Percentiles rank a stretch among this genome's conserved stretches.
Conservation (phyloP, 495 filamentous ascomycete species). For the Talaromyces nanjingensis region DNA sequence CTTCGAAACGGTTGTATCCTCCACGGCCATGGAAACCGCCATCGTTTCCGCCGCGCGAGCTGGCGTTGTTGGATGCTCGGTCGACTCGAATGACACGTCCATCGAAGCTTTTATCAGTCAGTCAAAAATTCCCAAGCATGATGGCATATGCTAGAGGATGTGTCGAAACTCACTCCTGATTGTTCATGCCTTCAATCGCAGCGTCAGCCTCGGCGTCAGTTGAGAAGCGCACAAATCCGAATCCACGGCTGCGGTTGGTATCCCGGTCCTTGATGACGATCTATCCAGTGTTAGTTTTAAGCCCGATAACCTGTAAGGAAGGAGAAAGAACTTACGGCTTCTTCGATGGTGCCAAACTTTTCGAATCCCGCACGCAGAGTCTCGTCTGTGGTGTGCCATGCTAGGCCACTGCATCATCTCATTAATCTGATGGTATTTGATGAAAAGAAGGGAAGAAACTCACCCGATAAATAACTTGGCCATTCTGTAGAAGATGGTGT, state of each 20-base stretch:
- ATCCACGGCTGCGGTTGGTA: constrained; percentile 91
- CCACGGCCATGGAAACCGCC: constrained; percentile 43
- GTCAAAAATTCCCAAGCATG: constrained; percentile 6
- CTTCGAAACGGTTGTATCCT: constrained; percentile 31
- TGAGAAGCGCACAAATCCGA: constrained; percentile 89
- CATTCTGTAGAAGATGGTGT: constrained; percentile 41
- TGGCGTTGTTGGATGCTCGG: constrained; percentile 78
- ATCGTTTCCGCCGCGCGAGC: constrained; percentile 26
- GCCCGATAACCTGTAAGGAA: not conserved
- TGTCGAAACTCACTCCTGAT: constrained; percentile 65
- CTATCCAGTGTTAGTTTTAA: constrained; percentile 42
- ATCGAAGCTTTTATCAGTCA: constrained; percentile 65
- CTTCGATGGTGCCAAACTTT: constrained; percentile 80
- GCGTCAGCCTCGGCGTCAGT: constrained; percentile 74
- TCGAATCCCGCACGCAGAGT: constrained; percentile 81
- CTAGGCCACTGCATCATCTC: constrained; percentile 65
- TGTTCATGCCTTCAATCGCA: constrained; percentile 84
- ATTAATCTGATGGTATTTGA: not conserved
- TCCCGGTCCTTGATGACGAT: constrained; percentile 97
- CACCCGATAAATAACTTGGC: constrained; percentile 91
- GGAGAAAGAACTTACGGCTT: constrained; percentile 61
- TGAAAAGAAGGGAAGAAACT: constrained; percentile 18
- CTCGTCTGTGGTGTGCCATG: constrained; percentile 91
- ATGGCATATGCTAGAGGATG: not conserved
- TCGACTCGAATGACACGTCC: constrained; percentile 93